Evolutionary conservation across 2,329 filamentous ascomycete genomes (phyloP).

Genomic region (Akanthomyces muscarius): DNA sequence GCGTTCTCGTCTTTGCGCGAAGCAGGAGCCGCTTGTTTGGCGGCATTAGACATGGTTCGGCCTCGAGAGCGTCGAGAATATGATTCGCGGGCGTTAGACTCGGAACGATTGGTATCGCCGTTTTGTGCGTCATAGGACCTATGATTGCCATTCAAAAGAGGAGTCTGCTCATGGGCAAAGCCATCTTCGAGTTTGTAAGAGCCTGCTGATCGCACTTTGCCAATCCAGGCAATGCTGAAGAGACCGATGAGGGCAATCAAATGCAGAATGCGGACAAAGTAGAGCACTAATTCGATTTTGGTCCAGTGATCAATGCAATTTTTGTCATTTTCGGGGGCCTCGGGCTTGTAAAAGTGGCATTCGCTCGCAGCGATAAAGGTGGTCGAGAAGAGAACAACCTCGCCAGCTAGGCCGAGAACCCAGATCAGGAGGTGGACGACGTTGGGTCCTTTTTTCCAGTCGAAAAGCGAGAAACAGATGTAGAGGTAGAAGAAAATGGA

Average conservation of each 20-base stretch:
- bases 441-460: constrained; percentile 77
- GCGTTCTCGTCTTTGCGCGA: constrained; percentile 58
- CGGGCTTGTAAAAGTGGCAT: constrained; percentile 54
- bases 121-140: constrained; percentile 35
- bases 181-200: constrained; percentile 36
- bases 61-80: constrained; percentile 32
- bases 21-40: constrained; percentile 27
- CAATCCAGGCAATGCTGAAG: constrained; percentile 39
- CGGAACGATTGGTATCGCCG: constrained; percentile 22
- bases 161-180: constrained; percentile 54
- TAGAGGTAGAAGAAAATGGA: constrained; percentile 85
- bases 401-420: constrained; percentile 67
- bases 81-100: constrained; percentile 16
- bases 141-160: constrained; percentile 51
- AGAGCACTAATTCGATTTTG: constrained; percentile 59
- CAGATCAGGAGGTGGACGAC: constrained; percentile 77
- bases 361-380: constrained; percentile 66
- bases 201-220: constrained; percentile 38
- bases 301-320: constrained; percentile 38
- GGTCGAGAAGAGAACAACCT: constrained; percentile 66
- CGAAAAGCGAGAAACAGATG: constrained; percentile 79
- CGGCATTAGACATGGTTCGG: constrained; percentile 37
- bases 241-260: constrained; percentile 56
- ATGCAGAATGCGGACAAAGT: constrained; percentile 64
- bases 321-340: constrained; percentile 22